These are phyloP conservation scores for Penicillium sp. DNA, from an alignment of 2,329 filamentous ascomycete genomes.

Conservation along the genomic window DNA sequence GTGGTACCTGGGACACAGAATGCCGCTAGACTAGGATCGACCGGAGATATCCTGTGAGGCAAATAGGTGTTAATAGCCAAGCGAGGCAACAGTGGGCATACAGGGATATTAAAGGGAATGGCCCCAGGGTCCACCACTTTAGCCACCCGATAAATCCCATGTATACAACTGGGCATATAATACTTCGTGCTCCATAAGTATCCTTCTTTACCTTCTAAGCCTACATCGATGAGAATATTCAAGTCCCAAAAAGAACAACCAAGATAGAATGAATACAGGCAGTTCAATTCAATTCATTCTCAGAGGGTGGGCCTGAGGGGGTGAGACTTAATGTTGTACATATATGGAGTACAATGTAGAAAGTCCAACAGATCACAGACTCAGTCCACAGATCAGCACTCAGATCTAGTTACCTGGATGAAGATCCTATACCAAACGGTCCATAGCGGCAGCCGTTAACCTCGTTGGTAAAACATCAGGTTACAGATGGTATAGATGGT, in stretches of 20 bases:
- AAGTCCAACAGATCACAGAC: constrained; percentile 5
- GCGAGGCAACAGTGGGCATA: constrained; percentile 33
- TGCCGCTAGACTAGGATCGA: constrained; percentile 14
- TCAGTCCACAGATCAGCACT: constrained; percentile 6
- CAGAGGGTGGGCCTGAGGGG: background rate
- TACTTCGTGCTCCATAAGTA: too few species aligned
- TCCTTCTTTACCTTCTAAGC: background rate
- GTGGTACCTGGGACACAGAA: constrained; percentile 13
- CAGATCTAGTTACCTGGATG: constrained; percentile 9
- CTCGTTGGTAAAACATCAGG: constrained; percentile 6
- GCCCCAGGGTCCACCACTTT: constrained; percentile 22
- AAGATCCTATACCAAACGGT: constrained; percentile 11
- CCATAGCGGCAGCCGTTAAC: constrained; percentile 5
- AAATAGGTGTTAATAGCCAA: constrained; percentile 22
- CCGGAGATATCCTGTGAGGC: constrained; percentile 18
- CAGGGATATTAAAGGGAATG: constrained; percentile 24
- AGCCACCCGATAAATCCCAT: constrained; percentile 5
- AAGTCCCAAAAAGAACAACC: background rate
- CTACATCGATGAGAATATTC: background rate
- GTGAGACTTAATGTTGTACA: background rate
- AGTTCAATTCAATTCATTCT: background rate
- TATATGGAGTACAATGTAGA: background rate
- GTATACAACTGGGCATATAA: background rate
- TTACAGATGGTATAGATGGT: constrained; percentile 9
- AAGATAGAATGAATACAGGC: background rate